Evolutionary conservation across 768 basidiomycete species (phyloP).

Genomic region (Boletellus ananiceps): DNA sequence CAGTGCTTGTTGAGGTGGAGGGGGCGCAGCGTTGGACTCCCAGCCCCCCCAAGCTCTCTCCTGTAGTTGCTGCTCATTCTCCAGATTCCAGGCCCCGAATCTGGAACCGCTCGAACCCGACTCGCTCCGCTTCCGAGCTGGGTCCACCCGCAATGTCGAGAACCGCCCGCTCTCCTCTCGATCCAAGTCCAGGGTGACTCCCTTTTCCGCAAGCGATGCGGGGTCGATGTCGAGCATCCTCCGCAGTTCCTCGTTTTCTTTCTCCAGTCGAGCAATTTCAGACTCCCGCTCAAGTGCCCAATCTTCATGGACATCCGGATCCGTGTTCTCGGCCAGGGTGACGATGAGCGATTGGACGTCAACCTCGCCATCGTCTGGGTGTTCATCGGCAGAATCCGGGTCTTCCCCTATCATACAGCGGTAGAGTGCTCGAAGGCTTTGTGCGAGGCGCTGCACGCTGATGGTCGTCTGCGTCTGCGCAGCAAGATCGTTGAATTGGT

Average conservation of each 20-base stretch:
- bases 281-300: slow-evolving; percentile 87
- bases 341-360: slow-evolving; percentile 43
- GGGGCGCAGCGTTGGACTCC: slow-evolving; percentile 24
- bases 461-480: slow-evolving; percentile 54
- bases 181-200: slow-evolving; percentile 46
- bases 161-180: slow-evolving; percentile 43
- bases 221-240: slow-evolving; percentile 71
- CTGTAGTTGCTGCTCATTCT: slow-evolving; percentile 28
- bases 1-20: slow-evolving; percentile 30
- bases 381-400: slow-evolving; percentile 26
- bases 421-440: slow-evolving; percentile 65
- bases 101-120: slow-evolving; percentile 20
- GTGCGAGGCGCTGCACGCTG: slow-evolving; percentile 70
- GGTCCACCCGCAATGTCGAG: slow-evolving; percentile 19
- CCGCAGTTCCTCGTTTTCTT: slow-evolving; percentile 79
- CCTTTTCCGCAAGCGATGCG: slow-evolving; percentile 46
- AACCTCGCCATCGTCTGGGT: slow-evolving; percentile 31
- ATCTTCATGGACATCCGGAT: slow-evolving; percentile 50
- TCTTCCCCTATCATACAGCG: slow-evolving; percentile 67
- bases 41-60: slow-evolving; percentile 23
- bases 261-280: slow-evolving; percentile 78
- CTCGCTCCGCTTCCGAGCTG: slow-evolving; percentile 24
- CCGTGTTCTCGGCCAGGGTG: slow-evolving; percentile 38
- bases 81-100: slow-evolving; percentile 27
- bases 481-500: slow-evolving; percentile 50